A percentile compares a stretch with the other conserved stretches of the same genome.
Evolutionary conservation across 75 land plant genomes (phyloP).

Genomic region (Isoetes taiwanensis): DNA sequence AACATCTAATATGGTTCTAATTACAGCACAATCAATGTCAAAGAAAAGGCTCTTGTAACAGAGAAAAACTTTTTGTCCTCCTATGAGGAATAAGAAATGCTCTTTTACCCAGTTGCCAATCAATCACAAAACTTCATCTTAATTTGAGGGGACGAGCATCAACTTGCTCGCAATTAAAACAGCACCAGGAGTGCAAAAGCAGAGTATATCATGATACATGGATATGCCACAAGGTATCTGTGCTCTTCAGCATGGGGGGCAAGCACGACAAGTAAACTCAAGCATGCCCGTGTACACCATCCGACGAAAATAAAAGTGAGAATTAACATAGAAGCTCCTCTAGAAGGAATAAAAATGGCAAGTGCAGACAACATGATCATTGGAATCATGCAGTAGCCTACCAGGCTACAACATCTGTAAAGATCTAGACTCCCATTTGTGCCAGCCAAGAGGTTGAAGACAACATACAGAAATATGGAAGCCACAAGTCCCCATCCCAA

Average conservation of each 20-base stretch:
- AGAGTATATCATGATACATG: conserved; percentile 68
- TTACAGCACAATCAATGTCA: no score
- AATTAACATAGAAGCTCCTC: conserved; percentile 32
- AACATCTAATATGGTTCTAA: no score
- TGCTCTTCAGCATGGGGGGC: conserved; percentile 69
- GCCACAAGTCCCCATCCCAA: conserved; percentile 88
- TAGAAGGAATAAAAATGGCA: conserved; percentile 53
- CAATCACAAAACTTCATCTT: no score
- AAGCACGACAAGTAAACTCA: conserved; percentile 45
- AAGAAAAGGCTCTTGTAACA: no score
- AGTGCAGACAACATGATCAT: conserved; percentile 73
- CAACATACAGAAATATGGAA: conserved; percentile 60
- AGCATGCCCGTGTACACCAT: conserved; percentile 84
- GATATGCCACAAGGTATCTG: conserved; percentile 64
- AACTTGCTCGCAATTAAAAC: no score
- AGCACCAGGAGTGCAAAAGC: conserved; percentile 72
- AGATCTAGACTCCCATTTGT: conserved; percentile 66
- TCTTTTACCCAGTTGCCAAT: no score
- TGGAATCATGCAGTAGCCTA: conserved; percentile 86
- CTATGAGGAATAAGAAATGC: no score
- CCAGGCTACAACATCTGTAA: conserved; percentile 67
- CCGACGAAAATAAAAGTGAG: conserved; percentile 52
- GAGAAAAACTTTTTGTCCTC: no score
- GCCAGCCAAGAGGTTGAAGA: conserved; percentile 89
- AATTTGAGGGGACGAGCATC: no score